Conservation (phyloP, 2,329 filamentous ascomycete species). For the Arthrobotrys entomopaga region DNA sequence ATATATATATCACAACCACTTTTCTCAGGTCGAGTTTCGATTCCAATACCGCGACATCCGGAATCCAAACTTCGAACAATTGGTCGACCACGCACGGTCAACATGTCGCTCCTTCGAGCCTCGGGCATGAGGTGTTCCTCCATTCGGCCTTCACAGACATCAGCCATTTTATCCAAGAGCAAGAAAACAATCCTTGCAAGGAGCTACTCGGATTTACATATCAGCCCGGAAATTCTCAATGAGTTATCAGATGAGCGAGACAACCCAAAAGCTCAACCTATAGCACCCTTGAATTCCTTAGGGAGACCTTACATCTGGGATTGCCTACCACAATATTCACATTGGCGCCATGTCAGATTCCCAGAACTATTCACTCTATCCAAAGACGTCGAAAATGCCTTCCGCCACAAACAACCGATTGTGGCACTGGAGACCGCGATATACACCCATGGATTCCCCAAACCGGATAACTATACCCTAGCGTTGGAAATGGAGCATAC, state of each 20-base stretch:
- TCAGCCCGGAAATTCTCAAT: too few relatives aligned
- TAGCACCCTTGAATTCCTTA: too few relatives aligned
- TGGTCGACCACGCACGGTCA: neutral
- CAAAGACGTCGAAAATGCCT: slow-evolving; percentile 81
- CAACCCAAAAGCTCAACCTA: too few relatives aligned
- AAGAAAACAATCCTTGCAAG: too few relatives aligned
- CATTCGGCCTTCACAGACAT: slow-evolving; percentile 1
- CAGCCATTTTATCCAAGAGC: neutral
- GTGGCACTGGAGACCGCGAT: slow-evolving; percentile 96
- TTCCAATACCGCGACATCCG: neutral
- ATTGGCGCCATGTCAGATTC: neutral
- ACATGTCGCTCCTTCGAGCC: slow-evolving; percentile 47
- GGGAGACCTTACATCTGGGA: neutral
- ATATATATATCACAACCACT: neutral
- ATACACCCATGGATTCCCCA: slow-evolving; percentile 89
- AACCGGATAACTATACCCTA: slow-evolving; percentile 77
- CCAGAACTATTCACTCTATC: slow-evolving; percentile 67
- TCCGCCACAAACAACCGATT: slow-evolving; percentile 79
- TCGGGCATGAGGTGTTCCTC: slow-evolving; percentile 21
- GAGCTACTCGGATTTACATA: too few relatives aligned
- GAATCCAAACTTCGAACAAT: neutral
- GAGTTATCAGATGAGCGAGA: too few relatives aligned
- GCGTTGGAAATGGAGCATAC: slow-evolving; percentile 82
- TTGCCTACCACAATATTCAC: neutral
- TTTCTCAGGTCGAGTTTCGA: neutral